Evolutionary conservation across 306 rosid species (phyloP), one percentile per base, ranked within the genome.

Genomic region (Hippophae rhamnoides): DNA sequence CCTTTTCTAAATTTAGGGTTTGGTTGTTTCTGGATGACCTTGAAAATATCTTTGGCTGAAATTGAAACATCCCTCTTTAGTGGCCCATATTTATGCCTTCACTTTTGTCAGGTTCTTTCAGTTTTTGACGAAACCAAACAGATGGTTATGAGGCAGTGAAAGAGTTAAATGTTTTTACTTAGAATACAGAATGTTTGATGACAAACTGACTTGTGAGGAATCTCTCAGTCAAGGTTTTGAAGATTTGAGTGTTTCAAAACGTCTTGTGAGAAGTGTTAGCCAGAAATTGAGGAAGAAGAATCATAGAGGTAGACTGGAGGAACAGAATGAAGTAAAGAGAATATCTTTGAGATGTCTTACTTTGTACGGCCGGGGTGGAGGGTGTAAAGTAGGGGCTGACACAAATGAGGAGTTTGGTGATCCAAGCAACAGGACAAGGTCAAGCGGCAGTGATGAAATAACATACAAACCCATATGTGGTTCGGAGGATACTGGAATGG

Each of bases 301-400:
- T 70, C 72, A 68, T 65, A 76, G 72, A 65, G 69, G 78, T 68
- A 77, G 74, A 26, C 72, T 60, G 56, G 94, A 82, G 66, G 99
- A 74, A 60, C 95, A 76, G 63, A 86, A 84, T 61, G 65, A 41
- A 68, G 79, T 63, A 0, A 81, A 75, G 70, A 89, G 99, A 38
- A 71, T 86, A 70, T 78, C 94, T 59, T 64, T 93, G 66, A 88
- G 78, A 60, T 93, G 99, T 74, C 78, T 93, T 45, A 79, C 81
- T 58, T 68, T 93, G 52, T 93, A 88, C 60, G 75, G 90, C 47
- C 76, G 85, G 64, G 99, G 90, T 60, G 99, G 95, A 57, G 99
- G 97, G 26, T 93, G 99, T 83, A 93, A 84, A 84, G 99, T 93
- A 8, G 99, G 99, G 11, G 99, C 90, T 41, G 96, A 92, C 74